Evolutionary conservation across 2,329 filamentous ascomycete species (phyloP).

Genomic region (Chrysoporthe puriensis): DNA sequence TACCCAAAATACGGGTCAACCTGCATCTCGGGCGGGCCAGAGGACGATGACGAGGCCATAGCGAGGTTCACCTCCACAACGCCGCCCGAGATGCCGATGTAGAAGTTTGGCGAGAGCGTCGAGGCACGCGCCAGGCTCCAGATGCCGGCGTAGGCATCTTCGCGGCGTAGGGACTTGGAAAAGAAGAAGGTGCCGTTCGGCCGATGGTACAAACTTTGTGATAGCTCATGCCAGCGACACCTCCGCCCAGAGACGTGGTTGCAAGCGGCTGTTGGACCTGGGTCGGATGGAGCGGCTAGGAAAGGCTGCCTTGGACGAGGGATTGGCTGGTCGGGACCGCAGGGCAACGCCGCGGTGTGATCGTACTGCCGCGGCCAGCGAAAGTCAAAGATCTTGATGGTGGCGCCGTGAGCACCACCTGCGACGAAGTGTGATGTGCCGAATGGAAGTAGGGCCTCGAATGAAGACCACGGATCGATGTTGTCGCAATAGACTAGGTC

Average conservation of each 20-base stretch:
- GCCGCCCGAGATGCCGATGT: constrained; percentile 52
- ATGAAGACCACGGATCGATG: constrained; percentile 50
- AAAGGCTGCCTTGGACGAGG: constrained; percentile 41
- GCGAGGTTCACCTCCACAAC: constrained; percentile 48
- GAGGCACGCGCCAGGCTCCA: constrained; percentile 54
- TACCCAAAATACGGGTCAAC: constrained; percentile 29
- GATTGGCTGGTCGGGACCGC: constrained; percentile 43
- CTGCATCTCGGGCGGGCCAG: not conserved
- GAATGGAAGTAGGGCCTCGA: constrained; percentile 53
- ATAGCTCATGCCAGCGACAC: constrained; percentile 55
- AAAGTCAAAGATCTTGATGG: constrained; percentile 58
- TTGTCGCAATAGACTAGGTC: constrained; percentile 58
- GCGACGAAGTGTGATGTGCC: constrained; percentile 56
- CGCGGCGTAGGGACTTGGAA: constrained; percentile 36
- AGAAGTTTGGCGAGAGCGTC: constrained; percentile 51
- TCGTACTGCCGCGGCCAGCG: constrained; percentile 53
- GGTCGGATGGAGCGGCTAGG: constrained; percentile 28
- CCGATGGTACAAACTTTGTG: constrained; percentile 47
- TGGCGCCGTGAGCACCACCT: constrained; percentile 48
- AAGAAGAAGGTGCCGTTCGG: constrained; percentile 55
- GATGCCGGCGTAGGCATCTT: constrained; percentile 36
- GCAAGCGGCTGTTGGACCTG: constrained; percentile 38
- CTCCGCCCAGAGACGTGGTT: constrained; percentile 36
- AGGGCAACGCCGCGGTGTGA: constrained; percentile 53
- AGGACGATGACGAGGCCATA: constrained; percentile 22